phyloP scores from a whole-genome alignment of 2,329 filamentous ascomycete genomes.

The Blastomyces percursus region DNA sequence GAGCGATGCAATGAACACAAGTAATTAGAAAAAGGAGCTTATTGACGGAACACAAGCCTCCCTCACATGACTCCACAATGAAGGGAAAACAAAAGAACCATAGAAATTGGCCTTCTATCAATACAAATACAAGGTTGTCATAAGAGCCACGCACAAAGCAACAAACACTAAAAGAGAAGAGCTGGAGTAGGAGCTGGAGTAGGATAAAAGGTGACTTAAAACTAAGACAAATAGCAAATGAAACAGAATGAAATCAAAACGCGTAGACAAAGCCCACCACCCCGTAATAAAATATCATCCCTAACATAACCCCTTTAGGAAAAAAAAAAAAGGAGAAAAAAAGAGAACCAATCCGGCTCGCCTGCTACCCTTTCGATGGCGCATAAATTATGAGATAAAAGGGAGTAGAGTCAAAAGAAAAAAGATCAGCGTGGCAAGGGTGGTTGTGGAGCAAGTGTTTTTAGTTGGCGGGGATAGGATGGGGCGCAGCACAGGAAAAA shows the following conservation, averaged over 20 bases:
- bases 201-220: neutral
- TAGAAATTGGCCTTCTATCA: neutral
- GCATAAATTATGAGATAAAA: neutral
- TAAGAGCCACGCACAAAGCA: neutral
- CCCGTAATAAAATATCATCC: neutral
- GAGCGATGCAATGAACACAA: neutral
- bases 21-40: neutral
- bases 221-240: neutral
- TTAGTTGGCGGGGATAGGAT: neutral
- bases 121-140: slow-evolving; percentile 3
- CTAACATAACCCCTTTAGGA: neutral
- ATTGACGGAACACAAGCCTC: neutral
- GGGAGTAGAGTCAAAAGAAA: neutral
- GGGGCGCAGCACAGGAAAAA: neutral
- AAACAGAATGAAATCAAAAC: neutral
- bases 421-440: neutral
- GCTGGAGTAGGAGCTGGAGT: neutral
- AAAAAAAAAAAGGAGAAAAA: neutral
- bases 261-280: neutral
- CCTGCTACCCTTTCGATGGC: neutral
- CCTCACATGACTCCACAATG: neutral
- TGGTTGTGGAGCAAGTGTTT: neutral
- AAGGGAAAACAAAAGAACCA: neutral
- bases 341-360: neutral
- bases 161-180: neutral